Evolutionary conservation across 2,329 filamentous ascomycete genomes (phyloP).

Genomic region (Atkinsonella hypoxylon): DNA sequence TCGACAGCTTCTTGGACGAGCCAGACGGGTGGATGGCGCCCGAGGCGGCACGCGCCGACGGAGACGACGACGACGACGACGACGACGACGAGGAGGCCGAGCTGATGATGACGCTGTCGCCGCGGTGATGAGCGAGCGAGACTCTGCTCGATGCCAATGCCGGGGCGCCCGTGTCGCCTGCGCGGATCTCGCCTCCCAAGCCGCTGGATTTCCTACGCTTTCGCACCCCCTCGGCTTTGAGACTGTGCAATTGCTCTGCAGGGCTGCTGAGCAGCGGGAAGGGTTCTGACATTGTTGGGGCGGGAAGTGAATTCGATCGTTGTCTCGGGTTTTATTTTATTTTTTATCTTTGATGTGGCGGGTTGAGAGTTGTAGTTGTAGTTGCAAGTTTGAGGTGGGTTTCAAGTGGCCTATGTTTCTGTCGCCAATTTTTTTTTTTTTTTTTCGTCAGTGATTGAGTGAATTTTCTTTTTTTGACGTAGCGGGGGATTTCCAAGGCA

Average conservation of each 20-base stretch:
- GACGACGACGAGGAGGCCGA: conserved; percentile 4
- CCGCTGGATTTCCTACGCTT: conserved; percentile 45
- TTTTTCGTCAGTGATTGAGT: too few species aligned
- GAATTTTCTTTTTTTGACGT: not conserved
- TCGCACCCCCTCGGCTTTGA: conserved; percentile 26
- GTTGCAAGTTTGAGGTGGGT: not conserved
- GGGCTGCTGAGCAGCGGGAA: conserved; percentile 43
- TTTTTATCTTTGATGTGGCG: too few species aligned
- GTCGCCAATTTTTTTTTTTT: too few species aligned
- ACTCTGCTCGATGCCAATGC: conserved; percentile 40
- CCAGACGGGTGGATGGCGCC: conserved; percentile 1
- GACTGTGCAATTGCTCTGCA: conserved; percentile 34
- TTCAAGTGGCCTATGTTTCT: too few species aligned
- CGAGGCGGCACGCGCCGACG: too few species aligned
- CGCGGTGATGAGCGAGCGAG: conserved; percentile 21
- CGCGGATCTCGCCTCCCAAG: conserved; percentile 38
- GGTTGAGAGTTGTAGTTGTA: too few species aligned
- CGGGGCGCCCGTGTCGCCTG: conserved; percentile 43
- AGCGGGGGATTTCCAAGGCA: not conserved
- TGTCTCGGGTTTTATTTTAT: too few species aligned
- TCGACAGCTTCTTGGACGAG: conserved; percentile 34
- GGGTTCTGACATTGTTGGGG: conserved; percentile 41
- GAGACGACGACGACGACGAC: conserved; percentile 4
- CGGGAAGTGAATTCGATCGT: not conserved
- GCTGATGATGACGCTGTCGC: conserved; percentile 11